A percentile compares a stretch with the other conserved stretches of the same genome.
These are phyloP conservation scores for Arabis alpina DNA, from an alignment of 345 rosid genomes.

Conservation along the genomic window DNA sequence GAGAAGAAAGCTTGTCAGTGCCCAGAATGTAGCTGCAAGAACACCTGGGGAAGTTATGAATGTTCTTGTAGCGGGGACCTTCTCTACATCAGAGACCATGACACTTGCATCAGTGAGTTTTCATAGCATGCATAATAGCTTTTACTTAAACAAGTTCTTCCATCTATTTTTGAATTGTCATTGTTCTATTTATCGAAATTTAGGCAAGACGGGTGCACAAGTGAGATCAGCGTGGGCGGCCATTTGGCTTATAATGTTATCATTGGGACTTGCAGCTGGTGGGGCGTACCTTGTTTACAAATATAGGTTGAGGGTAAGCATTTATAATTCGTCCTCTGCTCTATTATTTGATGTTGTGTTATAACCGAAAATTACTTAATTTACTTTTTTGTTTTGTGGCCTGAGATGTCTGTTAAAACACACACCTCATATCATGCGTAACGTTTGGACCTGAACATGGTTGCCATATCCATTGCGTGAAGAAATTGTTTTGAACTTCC, in stretches of 20 bases:
- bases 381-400: background rate
- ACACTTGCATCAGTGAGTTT: slow-evolving; percentile 90
- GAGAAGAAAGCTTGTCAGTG: slow-evolving; percentile 97
- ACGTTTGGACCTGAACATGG: background rate
- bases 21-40: slow-evolving; percentile 92
- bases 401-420: slow-evolving; percentile 11
- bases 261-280: slow-evolving; percentile 70
- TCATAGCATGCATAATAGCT: background rate
- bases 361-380: background rate
- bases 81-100: slow-evolving; percentile 89
- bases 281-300: slow-evolving; percentile 87
- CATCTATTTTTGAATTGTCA: background rate
- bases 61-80: slow-evolving; percentile 90
- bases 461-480: background rate
- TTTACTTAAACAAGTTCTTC: slow-evolving; percentile 36
- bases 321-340: background rate
- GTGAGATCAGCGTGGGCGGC: slow-evolving; percentile 88
- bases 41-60: slow-evolving; percentile 93
- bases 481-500: background rate
- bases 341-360: background rate
- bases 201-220: slow-evolving; percentile 72
- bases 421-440: background rate
- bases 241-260: slow-evolving; percentile 75
- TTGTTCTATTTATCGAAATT: background rate
- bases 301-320: slow-evolving; percentile 74